Percentiles rank a stretch among this genome's conserved stretches.
These are phyloP conservation scores for Yamagishiella unicocca DNA, from an alignment of 139 green algal genomes.

Conservation along the genomic window DNA sequence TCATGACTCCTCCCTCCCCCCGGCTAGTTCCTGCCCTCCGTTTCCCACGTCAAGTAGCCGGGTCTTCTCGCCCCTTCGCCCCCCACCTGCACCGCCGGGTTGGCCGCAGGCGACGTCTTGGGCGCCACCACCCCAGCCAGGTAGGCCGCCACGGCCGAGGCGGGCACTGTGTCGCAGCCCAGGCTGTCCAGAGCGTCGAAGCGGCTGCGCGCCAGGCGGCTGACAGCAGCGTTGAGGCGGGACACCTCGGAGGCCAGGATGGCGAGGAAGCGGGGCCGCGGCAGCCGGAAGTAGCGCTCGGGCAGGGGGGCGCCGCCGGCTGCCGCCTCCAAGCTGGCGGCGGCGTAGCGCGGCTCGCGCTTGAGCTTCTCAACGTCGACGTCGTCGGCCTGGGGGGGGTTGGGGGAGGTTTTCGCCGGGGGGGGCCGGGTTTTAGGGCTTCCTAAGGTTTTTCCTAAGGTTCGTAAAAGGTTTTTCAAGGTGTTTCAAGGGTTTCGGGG, in stretches of 20 bases:
- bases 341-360: constrained; percentile 43
- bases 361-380: constrained; percentile 56
- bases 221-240: constrained; percentile 62
- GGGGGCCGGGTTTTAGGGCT: not conserved
- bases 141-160: constrained; percentile 33
- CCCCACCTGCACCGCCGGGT: constrained; percentile 7
- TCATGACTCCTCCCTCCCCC: too few relatives aligned
- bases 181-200: constrained; percentile 55
- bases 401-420: not conserved
- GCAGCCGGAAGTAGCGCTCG: constrained; percentile 56
- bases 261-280: constrained; percentile 59
- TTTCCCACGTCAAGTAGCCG: too few relatives aligned
- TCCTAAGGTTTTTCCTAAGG: too few relatives aligned
- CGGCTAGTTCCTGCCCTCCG: too few relatives aligned
- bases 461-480: not conserved
- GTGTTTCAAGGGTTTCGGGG: not conserved
- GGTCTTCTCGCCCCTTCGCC: too few relatives aligned
- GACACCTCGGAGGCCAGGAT: constrained; percentile 59
- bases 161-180: constrained; percentile 23
- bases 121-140: constrained; percentile 46
- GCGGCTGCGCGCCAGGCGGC: constrained; percentile 38
- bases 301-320: constrained; percentile 34
- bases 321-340: constrained; percentile 21
- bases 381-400: constrained; percentile 51
- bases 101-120: not conserved